Conservation (phyloP, 768 basidiomycete genomes). For the Tulasnella sp. region DNA sequence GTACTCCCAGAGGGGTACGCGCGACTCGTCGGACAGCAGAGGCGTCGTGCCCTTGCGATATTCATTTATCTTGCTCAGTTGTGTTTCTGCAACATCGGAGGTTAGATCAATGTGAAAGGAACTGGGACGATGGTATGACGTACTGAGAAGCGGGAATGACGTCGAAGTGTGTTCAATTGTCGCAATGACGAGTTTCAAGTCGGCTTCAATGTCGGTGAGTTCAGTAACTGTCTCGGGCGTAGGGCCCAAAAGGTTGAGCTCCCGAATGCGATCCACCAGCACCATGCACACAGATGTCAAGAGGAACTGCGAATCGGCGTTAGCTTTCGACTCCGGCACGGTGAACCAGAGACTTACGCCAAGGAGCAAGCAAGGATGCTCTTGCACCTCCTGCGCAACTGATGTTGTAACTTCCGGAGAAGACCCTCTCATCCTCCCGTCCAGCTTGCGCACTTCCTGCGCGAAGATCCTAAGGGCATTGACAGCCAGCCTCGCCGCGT, state of each 20-base stretch:
- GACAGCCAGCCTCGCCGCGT: not conserved
- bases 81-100: too few species aligned
- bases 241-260: not conserved
- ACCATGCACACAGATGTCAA: slow-evolving; percentile 14
- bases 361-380: slow-evolving; percentile 13
- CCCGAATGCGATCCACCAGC: slow-evolving; percentile 1
- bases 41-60: too few species aligned
- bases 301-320: slow-evolving; percentile 7
- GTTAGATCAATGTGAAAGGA: not conserved
- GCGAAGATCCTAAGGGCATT: not conserved
- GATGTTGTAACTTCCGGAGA: not conserved
- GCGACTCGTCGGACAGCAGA: too few species aligned
- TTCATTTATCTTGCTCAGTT: too few species aligned
- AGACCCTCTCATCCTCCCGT: not conserved
- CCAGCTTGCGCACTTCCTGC: slow-evolving; percentile 5
- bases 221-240: not conserved
- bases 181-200: slow-evolving; percentile 1
- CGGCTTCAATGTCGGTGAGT: not conserved
- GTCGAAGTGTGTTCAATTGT: slow-evolving; percentile 4
- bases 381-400: not conserved
- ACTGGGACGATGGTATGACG: not conserved
- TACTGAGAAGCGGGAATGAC: slow-evolving; percentile 5
- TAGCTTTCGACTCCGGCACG: not conserved
- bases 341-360: not conserved
- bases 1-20: not conserved